Percentiles rank a stretch among this genome's conserved stretches.
These are phyloP conservation scores for Beauveria pseudobassiana DNA, from an alignment of 2,329 filamentous ascomycete genomes.

Conservation along the genomic window DNA sequence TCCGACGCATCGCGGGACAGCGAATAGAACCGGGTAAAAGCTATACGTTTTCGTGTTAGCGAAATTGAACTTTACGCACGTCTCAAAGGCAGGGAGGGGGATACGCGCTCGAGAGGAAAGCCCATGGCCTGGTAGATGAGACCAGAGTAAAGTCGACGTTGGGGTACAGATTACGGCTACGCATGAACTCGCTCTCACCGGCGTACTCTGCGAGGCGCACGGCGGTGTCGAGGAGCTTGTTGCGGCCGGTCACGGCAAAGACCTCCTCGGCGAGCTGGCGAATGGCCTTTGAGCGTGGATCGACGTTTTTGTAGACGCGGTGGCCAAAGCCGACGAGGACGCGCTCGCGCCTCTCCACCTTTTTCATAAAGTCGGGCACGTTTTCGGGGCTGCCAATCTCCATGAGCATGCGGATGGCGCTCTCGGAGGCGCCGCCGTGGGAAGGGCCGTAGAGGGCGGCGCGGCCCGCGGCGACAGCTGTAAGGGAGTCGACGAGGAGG, in stretches of 20 bases:
- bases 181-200: slow-evolving; percentile 39
- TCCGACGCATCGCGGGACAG: slow-evolving; percentile 42
- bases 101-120: slow-evolving; percentile 37
- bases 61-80: neutral
- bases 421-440: slow-evolving; percentile 52
- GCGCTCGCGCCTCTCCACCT: slow-evolving; percentile 42
- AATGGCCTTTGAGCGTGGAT: slow-evolving; percentile 44
- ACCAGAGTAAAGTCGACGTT: slow-evolving; percentile 46
- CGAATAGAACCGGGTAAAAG: slow-evolving; percentile 45
- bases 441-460: slow-evolving; percentile 48
- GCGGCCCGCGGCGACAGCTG: slow-evolving; percentile 45
- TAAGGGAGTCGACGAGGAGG: slow-evolving; percentile 50
- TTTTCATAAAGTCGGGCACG: slow-evolving; percentile 41
- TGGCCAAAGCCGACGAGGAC: slow-evolving; percentile 50
- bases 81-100: too few species aligned
- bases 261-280: slow-evolving; percentile 41
- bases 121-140: slow-evolving; percentile 47
- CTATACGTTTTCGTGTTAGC: slow-evolving; percentile 14
- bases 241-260: slow-evolving; percentile 42
- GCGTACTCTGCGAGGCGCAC: slow-evolving; percentile 38
- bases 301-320: slow-evolving; percentile 46
- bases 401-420: slow-evolving; percentile 46
- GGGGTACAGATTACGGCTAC: slow-evolving; percentile 40
- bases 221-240: slow-evolving; percentile 43
- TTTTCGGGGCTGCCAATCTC: slow-evolving; percentile 43